Evolutionary conservation across 2,329 filamentous ascomycete genomes (phyloP), one percentile per base, ranked within the genome.

Genomic region (Septoria petroselini): DNA sequence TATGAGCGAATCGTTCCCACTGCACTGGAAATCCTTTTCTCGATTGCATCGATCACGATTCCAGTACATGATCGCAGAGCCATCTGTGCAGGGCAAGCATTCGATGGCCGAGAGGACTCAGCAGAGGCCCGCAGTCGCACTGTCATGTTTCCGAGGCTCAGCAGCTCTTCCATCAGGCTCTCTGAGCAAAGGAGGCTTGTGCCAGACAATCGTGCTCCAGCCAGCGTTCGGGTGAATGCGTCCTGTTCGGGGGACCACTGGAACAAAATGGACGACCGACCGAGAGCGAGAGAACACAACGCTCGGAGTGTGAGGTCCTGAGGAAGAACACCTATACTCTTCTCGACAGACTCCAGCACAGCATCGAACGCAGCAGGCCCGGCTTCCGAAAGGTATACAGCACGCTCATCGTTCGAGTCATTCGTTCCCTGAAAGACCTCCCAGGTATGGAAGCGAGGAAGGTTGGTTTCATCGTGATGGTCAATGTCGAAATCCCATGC

Each of bases 251-350:
- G 65, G 42, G 83, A 72, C 75, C 81, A 88, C 0, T 68, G 63
- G 65, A 88, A 93, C 27, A 93, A 77, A 1, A 85, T 74, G 0
- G 87, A 91, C 31, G 82, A 83, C 40, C 86, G 77, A 0, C 87
- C 88, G 4, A 90, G 76, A 0, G 82, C 80, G 1, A 91, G 71
- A 9, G 82, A 78, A 53, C 85, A 73, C 0, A 91, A 70, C 8
- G 82, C 84, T 14, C 68, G 62, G 1, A 76, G 53, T 3, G 71
- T 60, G 2, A 69, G 58, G 37, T 70, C 59, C 12, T 62, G 61
- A 14, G 68, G 68, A 2, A 76, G 35, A 4, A 74, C 60, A 21
- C 65, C 65, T 11, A 65, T 66, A 17, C 49, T 30, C 75, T 38
- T 58, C 64, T 25, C 58, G 27, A 74, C 61, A 46, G 66, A 72